phyloP scores from a whole-genome alignment of 2,329 filamentous ascomycete species.

The Clonostachys byssicola region DNA sequence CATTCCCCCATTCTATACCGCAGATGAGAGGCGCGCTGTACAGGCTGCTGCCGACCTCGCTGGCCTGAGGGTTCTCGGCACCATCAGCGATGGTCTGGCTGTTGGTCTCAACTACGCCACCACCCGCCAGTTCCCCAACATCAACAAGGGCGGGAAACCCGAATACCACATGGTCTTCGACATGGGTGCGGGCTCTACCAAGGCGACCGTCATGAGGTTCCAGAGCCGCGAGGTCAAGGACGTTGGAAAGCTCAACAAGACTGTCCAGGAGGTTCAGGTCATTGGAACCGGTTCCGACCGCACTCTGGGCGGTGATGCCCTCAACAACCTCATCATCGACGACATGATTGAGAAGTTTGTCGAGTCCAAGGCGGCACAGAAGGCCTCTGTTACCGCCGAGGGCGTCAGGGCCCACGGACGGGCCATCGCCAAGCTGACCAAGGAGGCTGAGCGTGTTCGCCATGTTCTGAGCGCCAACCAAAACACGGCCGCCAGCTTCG shows the following conservation, averaged over 20 bases:
- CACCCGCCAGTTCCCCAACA: conserved; percentile 79
- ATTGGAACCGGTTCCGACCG: conserved; percentile 85
- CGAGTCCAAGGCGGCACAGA: conserved; percentile 64
- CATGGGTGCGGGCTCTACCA: conserved; percentile 95
- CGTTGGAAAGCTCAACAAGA: conserved; percentile 91
- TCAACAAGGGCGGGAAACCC: conserved; percentile 77
- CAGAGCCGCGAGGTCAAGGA: conserved; percentile 89
- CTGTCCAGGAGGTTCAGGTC: conserved; percentile 89
- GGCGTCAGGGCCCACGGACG: conserved; percentile 73
- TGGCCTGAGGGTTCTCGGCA: conserved; percentile 76
- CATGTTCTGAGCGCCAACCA: conserved; percentile 92
- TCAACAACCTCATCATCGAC: conserved; percentile 85
- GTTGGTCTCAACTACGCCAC: conserved; percentile 96
- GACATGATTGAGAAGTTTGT: conserved; percentile 83
- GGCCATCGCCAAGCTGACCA: conserved; percentile 84
- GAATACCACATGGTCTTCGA: conserved; percentile 94
- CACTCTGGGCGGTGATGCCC: conserved; percentile 80
- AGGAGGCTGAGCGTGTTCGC: conserved; percentile 82
- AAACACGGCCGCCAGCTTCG: conserved; percentile 75
- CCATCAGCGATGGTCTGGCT: conserved; percentile 86
- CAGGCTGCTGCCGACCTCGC: conserved; percentile 82
- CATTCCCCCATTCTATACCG: conserved; percentile 83
- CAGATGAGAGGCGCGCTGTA: conserved; percentile 84
- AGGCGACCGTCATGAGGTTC: conserved; percentile 84
- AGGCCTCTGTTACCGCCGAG: conserved; percentile 55